phyloP scores from a whole-genome alignment of 2,329 filamentous ascomycete genomes.

The Boeremia exigua region DNA sequence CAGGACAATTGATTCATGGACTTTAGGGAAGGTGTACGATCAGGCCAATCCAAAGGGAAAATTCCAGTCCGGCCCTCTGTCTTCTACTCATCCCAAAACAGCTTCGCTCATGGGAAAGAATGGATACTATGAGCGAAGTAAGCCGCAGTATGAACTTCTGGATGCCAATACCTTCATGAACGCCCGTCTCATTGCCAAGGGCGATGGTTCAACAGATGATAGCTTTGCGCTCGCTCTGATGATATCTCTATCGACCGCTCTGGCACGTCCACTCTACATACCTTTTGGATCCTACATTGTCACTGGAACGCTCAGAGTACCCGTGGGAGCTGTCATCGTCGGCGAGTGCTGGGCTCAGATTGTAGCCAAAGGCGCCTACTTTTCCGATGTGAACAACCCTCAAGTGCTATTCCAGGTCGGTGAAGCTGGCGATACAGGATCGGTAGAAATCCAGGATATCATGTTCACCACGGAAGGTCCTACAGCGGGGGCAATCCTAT shows the following conservation, averaged over 20 bases:
- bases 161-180: neutral
- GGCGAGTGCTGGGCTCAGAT: conserved; percentile 27
- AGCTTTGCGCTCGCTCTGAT: conserved; percentile 48
- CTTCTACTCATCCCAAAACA: neutral
- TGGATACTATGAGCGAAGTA: neutral
- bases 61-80: neutral
- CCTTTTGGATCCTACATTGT: conserved; percentile 27
- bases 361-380: conserved; percentile 19
- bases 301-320: conserved; percentile 22
- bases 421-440: conserved; percentile 21
- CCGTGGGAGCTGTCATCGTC: conserved; percentile 18
- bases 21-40: neutral
- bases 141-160: neutral
- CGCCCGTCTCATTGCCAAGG: neutral
- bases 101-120: neutral
- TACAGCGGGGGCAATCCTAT: conserved; percentile 68
- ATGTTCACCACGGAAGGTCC: conserved; percentile 56
- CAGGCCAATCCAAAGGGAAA: neutral
- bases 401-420: conserved; percentile 25
- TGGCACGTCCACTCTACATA: conserved; percentile 35
- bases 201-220: neutral
- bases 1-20: neutral
- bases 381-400: conserved; percentile 22
- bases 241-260: neutral
- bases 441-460: conserved; percentile 28